These are phyloP conservation scores for Pittosporum tobira DNA, from an alignment of 129 eudicot species.

Conservation along the genomic window DNA sequence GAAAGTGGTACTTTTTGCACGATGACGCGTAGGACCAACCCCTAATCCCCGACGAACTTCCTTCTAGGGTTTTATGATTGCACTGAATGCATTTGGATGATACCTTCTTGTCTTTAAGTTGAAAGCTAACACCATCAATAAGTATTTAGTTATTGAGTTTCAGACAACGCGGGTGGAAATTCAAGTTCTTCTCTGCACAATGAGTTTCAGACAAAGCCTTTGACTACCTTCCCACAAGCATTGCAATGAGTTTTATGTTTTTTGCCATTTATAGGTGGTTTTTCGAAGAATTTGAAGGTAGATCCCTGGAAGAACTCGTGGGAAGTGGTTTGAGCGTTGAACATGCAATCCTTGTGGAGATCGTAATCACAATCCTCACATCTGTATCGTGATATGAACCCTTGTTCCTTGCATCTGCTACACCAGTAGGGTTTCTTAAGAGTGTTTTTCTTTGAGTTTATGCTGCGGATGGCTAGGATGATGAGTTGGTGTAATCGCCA, in stretches of 20 bases:
- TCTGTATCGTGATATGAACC: constrained; percentile 10
- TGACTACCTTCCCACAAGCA: constrained; percentile 2
- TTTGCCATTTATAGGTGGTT: not conserved
- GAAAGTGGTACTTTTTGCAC: not conserved
- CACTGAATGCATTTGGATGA: constrained; percentile 6
- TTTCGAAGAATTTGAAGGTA: not conserved
- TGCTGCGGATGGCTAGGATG: no score
- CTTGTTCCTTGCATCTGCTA: no score
- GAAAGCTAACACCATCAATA: not conserved
- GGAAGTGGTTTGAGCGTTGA: not conserved
- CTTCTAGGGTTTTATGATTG: not conserved
- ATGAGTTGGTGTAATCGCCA: no score
- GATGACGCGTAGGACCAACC: constrained; percentile 6
- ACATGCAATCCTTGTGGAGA: constrained; percentile 3
- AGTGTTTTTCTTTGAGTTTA: no score
- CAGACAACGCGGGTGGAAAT: no score
- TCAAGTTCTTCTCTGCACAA: not conserved
- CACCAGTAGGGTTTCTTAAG: no score
- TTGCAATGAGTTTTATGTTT: not conserved
- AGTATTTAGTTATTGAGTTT: no score
- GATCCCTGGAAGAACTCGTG: no score
- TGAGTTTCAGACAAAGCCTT: not conserved
- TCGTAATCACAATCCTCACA: constrained; percentile 6
- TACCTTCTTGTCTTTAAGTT: not conserved
- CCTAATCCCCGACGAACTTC: not conserved